Conservation (phyloP, 2,329 filamentous ascomycete species). For the Diaporthe amygdali region DNA sequence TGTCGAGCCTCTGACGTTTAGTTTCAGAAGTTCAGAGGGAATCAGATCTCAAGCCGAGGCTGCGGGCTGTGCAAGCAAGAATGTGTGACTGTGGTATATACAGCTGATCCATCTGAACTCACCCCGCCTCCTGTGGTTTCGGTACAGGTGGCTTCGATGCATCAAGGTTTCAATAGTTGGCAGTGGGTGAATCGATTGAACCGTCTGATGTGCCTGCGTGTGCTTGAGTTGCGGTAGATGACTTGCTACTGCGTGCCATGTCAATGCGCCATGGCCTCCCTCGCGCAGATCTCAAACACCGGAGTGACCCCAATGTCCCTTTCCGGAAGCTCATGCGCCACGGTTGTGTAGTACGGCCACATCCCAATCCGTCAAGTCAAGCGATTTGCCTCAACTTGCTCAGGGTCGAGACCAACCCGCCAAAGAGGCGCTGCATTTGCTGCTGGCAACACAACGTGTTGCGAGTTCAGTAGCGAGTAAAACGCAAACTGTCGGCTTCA, state of each 20-base stretch:
- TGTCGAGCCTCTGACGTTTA: slow-evolving; percentile 11
- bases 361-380: slow-evolving; percentile 6
- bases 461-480: neutral
- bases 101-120: slow-evolving; percentile 16
- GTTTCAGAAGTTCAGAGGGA: slow-evolving; percentile 9
- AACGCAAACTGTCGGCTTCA: neutral
- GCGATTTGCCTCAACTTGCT: neutral
- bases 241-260: neutral
- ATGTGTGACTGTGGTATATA: too few species aligned
- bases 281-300: slow-evolving; percentile 14
- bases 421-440: neutral
- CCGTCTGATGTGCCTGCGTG: neutral
- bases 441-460: neutral
- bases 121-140: slow-evolving; percentile 12
- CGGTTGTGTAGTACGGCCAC: neutral
- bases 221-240: neutral
- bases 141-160: slow-evolving; percentile 5
- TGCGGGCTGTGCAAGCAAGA: neutral
- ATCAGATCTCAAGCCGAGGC: slow-evolving; percentile 1
- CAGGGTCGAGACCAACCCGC: neutral
- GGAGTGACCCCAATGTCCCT: slow-evolving; percentile 3
- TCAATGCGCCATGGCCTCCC: slow-evolving; percentile 4
- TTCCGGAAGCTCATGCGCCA: slow-evolving; percentile 12
- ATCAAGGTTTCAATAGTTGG: slow-evolving; percentile 12
- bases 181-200: slow-evolving; percentile 2